Evolutionary conservation across 1,284 basidiomycete species (phyloP).

Genomic region (Apiotrichum siamense): DNA sequence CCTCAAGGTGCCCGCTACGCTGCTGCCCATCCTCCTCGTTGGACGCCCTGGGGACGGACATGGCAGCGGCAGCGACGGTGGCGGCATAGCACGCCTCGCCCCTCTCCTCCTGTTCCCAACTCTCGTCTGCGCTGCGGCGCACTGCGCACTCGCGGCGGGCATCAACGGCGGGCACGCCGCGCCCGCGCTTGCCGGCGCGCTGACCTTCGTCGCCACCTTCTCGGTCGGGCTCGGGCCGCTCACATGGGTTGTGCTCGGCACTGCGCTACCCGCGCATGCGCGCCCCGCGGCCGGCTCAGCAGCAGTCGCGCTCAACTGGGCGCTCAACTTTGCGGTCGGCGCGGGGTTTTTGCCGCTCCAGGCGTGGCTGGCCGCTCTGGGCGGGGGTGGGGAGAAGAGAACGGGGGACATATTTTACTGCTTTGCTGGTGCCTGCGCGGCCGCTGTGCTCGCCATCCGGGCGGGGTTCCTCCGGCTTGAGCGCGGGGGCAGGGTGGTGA

Average conservation of each 20-base stretch:
- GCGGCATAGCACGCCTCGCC: too few species aligned
- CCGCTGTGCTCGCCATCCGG: too few species aligned
- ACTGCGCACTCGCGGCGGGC: slow-evolving; percentile 25
- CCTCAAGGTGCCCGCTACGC: slow-evolving; percentile 48
- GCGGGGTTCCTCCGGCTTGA: too few species aligned
- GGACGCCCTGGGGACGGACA: slow-evolving; percentile 30
- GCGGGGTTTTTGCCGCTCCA: slow-evolving; percentile 35
- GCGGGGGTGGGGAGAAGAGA: too few species aligned
- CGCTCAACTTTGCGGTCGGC: slow-evolving; percentile 32
- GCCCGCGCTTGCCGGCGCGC: slow-evolving; percentile 23
- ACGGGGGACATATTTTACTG: too few species aligned
- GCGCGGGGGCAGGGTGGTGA: too few species aligned
- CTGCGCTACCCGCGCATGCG: slow-evolving; percentile 35
- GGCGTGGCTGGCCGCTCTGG: slow-evolving; percentile 24
- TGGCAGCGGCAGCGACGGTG: too few species aligned
- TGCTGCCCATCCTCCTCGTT: slow-evolving; percentile 48
- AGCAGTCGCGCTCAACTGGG: slow-evolving; percentile 37
- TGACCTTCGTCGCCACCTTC: slow-evolving; percentile 33
- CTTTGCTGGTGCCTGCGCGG: too few species aligned
- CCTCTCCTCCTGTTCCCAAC: slow-evolving; percentile 30
- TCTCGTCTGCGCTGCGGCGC: slow-evolving; percentile 20
- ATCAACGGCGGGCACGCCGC: slow-evolving; percentile 26
- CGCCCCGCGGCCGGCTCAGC: slow-evolving; percentile 33
- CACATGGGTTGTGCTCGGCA: slow-evolving; percentile 38
- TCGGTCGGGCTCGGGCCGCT: slow-evolving; percentile 39